phyloP scores from a whole-genome alignment of 2,329 filamentous ascomycete species.

The Penicillium crustosum region DNA sequence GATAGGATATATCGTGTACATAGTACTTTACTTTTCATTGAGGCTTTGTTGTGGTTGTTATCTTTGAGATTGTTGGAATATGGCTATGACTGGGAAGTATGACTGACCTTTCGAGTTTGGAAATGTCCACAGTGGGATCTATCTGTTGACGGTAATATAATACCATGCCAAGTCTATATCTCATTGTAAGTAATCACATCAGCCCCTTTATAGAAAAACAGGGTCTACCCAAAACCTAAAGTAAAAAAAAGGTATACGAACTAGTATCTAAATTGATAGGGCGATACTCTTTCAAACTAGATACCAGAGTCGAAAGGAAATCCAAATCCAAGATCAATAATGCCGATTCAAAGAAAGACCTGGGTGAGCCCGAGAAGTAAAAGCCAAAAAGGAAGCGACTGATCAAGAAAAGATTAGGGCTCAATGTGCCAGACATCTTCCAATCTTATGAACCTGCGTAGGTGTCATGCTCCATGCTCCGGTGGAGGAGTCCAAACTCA shows the following conservation, averaged over 20 bases:
- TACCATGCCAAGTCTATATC: neutral
- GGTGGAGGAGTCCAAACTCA: neutral
- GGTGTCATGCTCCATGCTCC: neutral
- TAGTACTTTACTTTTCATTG: neutral
- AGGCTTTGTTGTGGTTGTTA: too few relatives aligned
- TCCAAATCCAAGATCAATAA: neutral
- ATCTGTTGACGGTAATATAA: too few relatives aligned
- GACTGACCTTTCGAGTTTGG: neutral
- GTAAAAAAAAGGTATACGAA: neutral
- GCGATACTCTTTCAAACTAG: slow-evolving; percentile 13
- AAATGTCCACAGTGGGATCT: neutral
- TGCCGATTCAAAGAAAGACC: neutral
- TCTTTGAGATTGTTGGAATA: neutral
- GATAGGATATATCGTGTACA: neutral
- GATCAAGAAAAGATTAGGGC: neutral
- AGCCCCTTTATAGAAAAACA: neutral
- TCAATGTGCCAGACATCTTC: slow-evolving; percentile 11
- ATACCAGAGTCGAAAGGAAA: slow-evolving; percentile 4
- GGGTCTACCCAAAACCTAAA: neutral
- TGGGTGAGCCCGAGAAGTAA: slow-evolving; percentile 7
- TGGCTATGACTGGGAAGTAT: neutral
- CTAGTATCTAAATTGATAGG: slow-evolving; percentile 13
- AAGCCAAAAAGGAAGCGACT: slow-evolving; percentile 1
- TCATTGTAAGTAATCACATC: neutral
- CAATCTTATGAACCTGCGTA: neutral